Base-by-base conservation (phyloP, 2,329 filamentous ascomycete genomes). In the Pyrenochaeta sp. region DNA sequence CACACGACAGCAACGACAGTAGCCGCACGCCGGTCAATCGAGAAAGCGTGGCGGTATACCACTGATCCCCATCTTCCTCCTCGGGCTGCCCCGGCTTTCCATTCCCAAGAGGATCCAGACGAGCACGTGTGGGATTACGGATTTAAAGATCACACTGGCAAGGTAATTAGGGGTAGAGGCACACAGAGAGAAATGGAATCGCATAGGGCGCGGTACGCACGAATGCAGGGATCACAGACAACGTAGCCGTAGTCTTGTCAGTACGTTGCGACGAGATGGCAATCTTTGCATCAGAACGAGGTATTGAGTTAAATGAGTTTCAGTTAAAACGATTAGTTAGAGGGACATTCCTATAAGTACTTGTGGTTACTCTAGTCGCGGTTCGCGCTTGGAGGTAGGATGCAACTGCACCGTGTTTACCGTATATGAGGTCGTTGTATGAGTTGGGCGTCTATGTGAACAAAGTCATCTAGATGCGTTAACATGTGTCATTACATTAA, bases 41-140 rank as follows among this genome's bases (percentile, higher is more conserved):
- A 71, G 62, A 65, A 61, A 70, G 64, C 66, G 59, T 69, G 58
- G 68, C 61, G 62, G 54, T 67, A 72, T 67, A 64, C 59, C 25
- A 69, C 68, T 48, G 52, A 69, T 71, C 63, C 56, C 57, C 32
- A 65, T 65, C 49, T 69, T 48, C 67, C 64, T 56, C 66, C 65
- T 69, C 64, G 58, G 53, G 61, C 55, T 46, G 61, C 66, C 54
- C 68, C 52, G 66, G 57, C 62, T 65, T 66, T 71, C 59, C 56
- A 58, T 62, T 63, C 63, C 43, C 56, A 52, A 60, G 65, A 69
- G 54, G 62, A 71, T 67, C 64, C 65, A 62, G 58, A 72, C 58
- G 59, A 71, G 66, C 64, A 71, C 47, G 47, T 67, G 45, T 68
- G 58, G 66, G 58, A 65, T 24, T 69, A 69, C 55, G 62, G 61